Conservation (phyloP, 208 protist genomes). For the Trichomonas gallinae region DNA sequence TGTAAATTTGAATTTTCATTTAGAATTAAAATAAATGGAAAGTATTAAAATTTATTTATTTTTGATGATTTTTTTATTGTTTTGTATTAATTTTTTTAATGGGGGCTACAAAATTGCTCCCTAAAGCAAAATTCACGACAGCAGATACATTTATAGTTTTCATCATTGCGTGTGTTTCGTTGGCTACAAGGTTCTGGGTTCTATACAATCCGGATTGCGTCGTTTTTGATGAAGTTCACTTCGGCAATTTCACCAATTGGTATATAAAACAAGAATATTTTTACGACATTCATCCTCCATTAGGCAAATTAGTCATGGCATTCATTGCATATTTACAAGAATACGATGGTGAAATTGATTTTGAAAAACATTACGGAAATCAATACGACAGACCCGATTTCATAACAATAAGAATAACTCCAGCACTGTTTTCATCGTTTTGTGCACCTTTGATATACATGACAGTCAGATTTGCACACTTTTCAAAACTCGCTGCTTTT, state of each 20-base stretch:
- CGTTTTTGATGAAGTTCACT: slow-evolving; percentile 20
- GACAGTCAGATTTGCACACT: background rate
- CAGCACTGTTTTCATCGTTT: background rate
- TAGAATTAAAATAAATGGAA: no score
- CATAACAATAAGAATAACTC: background rate
- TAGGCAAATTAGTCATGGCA: background rate
- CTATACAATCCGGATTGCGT: background rate
- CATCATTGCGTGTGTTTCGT: background rate
- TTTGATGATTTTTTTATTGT: no score
- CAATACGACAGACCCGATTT: background rate
- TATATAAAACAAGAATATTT: background rate
- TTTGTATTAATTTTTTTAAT: no score
- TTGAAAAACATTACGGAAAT: background rate
- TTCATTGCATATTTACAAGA: background rate
- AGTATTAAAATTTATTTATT: no score
- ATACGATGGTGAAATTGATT: background rate
- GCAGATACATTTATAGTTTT: background rate
- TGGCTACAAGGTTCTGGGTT: background rate
- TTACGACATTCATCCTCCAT: slow-evolving; percentile 3
- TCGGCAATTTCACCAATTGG: slow-evolving; percentile 21
- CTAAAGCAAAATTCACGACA: background rate
- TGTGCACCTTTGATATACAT: background rate
- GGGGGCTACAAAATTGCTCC: background rate
- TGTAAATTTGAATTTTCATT: no score
- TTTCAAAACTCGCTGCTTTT: background rate